These are phyloP conservation scores for Avicennia marina DNA, from an alignment of 257 asterid species.

Conservation along the genomic window DNA sequence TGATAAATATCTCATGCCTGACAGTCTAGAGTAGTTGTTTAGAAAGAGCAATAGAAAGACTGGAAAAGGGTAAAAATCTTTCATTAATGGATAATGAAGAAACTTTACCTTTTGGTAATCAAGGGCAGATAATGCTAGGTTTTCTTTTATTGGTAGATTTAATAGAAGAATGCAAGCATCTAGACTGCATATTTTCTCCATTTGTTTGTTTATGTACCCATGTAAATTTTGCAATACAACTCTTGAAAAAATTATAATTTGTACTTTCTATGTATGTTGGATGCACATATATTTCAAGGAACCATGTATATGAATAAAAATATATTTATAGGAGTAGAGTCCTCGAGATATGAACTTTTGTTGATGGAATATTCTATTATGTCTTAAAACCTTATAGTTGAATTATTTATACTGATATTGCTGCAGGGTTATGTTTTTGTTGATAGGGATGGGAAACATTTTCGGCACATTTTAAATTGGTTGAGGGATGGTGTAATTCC, in stretches of 20 bases:
- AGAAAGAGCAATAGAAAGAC: not conserved
- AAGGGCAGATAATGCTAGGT: slow-evolving; percentile 1
- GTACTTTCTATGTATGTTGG: no score
- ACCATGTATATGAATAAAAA: not conserved
- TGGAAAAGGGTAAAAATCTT: not conserved
- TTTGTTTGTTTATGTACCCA: not conserved
- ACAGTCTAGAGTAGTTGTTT: not conserved
- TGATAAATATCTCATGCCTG: not conserved
- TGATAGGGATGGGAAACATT: slow-evolving; percentile 91
- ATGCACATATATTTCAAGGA: no score
- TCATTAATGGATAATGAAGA: not conserved
- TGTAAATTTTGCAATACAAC: slow-evolving; percentile 7
- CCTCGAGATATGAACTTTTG: not conserved
- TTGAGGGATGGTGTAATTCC: slow-evolving; percentile 89
- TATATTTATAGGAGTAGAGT: not conserved
- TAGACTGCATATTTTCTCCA: not conserved
- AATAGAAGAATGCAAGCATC: slow-evolving; percentile 3
- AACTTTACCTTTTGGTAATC: not conserved
- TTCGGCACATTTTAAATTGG: slow-evolving; percentile 91
- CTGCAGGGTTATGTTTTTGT: slow-evolving; percentile 86
- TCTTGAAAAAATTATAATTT: not conserved
- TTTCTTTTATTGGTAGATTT: not conserved
- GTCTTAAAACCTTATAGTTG: slow-evolving; percentile 6
- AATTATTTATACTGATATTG: slow-evolving; percentile 17
- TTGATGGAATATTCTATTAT: not conserved